phyloP scores from a whole-genome alignment of 129 eudicot species.

The Lactuca saligna region DNA sequence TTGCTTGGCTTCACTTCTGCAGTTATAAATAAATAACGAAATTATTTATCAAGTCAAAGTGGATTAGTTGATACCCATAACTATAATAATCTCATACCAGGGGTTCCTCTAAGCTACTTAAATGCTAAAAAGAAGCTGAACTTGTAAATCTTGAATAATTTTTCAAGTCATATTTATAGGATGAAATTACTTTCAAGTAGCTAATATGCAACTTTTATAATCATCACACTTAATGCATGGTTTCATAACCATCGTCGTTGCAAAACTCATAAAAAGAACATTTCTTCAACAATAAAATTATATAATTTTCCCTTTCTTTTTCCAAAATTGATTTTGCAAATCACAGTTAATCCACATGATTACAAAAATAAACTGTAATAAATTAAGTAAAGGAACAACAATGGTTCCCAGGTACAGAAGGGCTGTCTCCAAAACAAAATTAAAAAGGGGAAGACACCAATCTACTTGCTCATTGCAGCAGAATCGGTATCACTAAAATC shows the following conservation, averaged over 20 bases:
- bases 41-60: neutral
- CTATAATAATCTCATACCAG: constrained; percentile 5
- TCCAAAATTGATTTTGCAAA: neutral
- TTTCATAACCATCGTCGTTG: constrained; percentile 4
- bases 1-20: constrained; percentile 76
- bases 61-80: neutral
- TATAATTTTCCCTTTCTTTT: neutral
- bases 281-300: neutral
- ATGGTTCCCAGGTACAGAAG: neutral
- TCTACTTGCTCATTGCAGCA: constrained; percentile 12
- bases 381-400: neutral
- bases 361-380: too few species aligned
- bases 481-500: neutral
- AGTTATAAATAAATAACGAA: constrained; percentile 18
- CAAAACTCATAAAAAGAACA: constrained; percentile 17
- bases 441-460: neutral
- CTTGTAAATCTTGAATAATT: neutral
- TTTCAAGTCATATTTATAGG: neutral
- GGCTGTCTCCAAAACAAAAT: neutral
- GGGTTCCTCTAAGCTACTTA: neutral
- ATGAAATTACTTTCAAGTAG: neutral
- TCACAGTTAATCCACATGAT: too few species aligned
- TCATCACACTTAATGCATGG: constrained; percentile 4
- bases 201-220: neutral
- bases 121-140: neutral